These are phyloP conservation scores for Iris macrosiphon DNA, from an alignment of 106 monocot genomes.

Conservation along the genomic window DNA sequence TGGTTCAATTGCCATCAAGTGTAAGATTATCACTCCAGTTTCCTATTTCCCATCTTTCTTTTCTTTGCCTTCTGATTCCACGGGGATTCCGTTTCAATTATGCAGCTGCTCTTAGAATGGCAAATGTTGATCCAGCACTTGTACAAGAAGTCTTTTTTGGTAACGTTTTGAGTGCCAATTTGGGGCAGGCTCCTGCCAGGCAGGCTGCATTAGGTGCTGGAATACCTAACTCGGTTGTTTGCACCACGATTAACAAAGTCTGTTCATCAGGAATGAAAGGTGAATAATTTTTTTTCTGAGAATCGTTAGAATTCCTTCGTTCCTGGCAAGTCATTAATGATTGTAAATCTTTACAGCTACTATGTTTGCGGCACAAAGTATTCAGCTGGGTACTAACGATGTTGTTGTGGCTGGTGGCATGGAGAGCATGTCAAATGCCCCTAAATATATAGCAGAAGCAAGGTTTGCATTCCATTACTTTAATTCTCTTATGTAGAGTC, in stretches of 20 bases:
- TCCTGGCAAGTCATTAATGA: too few species aligned
- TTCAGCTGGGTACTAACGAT: conserved; percentile 86
- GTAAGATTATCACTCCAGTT: conserved; percentile 23
- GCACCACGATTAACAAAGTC: conserved; percentile 94
- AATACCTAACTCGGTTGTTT: conserved; percentile 71
- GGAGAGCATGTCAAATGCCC: conserved; percentile 99
- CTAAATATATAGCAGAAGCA: conserved; percentile 75
- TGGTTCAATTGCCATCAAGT: conserved; percentile 76
- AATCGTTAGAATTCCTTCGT: too few species aligned
- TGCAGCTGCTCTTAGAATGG: conserved; percentile 76
- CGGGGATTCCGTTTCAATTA: not conserved
- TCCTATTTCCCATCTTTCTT: not conserved
- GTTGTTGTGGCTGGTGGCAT: conserved; percentile 91
- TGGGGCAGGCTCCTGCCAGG: conserved; percentile 93
- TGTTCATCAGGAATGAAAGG: conserved; percentile 96
- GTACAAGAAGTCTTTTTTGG: conserved; percentile 95
- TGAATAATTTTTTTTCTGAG: conserved; percentile 2
- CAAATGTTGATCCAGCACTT: conserved; percentile 66
- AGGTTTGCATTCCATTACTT: conserved; percentile 38
- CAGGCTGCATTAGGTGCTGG: conserved; percentile 93
- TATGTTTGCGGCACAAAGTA: conserved; percentile 86
- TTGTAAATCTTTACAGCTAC: conserved; percentile 58
- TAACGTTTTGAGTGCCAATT: conserved; percentile 90
- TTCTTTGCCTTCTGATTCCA: not conserved
- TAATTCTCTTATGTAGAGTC: not conserved